Conservation (phyloP, 306 rosid genomes). For the Ammopiptanthus mongolicus region DNA sequence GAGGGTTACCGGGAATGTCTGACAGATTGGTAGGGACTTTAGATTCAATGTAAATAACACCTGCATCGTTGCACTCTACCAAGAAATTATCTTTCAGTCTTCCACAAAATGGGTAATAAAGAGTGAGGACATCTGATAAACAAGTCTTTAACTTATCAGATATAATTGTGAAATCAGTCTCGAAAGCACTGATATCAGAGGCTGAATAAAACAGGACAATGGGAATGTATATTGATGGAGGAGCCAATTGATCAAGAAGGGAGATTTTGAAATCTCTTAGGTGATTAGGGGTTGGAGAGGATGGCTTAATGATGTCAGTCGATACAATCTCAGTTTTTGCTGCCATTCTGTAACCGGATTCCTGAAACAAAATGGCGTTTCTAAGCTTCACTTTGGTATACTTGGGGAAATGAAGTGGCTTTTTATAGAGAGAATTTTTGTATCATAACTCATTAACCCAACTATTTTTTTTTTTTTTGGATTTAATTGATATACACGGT, state of each 20-base stretch:
- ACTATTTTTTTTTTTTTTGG: too few relatives aligned
- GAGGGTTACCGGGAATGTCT: background rate
- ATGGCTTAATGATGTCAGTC: background rate
- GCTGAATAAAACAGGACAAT: constrained; percentile 10
- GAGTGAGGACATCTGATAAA: background rate
- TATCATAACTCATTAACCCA: too few relatives aligned
- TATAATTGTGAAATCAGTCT: background rate
- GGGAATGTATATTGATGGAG: background rate
- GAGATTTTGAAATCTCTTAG: constrained; percentile 3
- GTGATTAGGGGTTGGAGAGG: constrained; percentile 11
- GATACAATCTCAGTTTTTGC: background rate
- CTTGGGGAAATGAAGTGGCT: too few relatives aligned
- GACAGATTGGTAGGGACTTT: background rate
- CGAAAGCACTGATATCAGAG: background rate
- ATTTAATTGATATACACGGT: too few relatives aligned
- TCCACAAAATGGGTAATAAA: constrained; percentile 19
- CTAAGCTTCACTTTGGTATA: too few relatives aligned
- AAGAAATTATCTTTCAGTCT: background rate
- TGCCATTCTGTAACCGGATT: background rate
- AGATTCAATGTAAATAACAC: background rate
- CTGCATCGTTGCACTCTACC: constrained; percentile 15
- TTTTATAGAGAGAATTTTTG: too few relatives aligned
- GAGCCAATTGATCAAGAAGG: constrained; percentile 11
- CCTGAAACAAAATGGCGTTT: too few relatives aligned
- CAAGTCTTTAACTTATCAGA: background rate